phyloP scores from a whole-genome alignment of 2,329 filamentous ascomycete genomes.

The Fusarium poae region DNA sequence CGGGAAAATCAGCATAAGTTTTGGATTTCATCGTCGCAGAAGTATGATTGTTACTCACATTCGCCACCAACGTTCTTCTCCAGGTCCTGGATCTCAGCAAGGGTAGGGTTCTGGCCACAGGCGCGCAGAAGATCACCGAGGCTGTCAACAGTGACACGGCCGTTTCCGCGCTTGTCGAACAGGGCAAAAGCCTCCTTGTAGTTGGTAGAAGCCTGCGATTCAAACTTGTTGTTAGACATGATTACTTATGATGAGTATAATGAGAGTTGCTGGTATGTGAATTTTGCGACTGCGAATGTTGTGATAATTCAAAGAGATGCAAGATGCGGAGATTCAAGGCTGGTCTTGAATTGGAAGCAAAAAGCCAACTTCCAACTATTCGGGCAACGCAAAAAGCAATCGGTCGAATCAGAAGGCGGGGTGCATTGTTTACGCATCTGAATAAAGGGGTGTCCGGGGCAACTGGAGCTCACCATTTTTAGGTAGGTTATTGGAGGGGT shows the following conservation, averaged over 20 bases:
- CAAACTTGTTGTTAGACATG: slow-evolving; percentile 67
- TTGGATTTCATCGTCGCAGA: neutral
- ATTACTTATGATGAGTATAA: slow-evolving; percentile 34
- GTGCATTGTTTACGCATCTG: slow-evolving; percentile 52
- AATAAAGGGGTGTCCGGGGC: slow-evolving; percentile 51
- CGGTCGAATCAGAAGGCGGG: slow-evolving; percentile 55
- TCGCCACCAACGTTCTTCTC: slow-evolving; percentile 91
- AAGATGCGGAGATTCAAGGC: slow-evolving; percentile 26
- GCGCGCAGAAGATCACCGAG: slow-evolving; percentile 95
- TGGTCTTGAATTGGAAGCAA: slow-evolving; percentile 35
- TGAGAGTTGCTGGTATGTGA: slow-evolving; percentile 14
- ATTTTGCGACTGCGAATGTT: slow-evolving; percentile 22
- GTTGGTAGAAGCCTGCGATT: slow-evolving; percentile 84
- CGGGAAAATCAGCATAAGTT: slow-evolving; percentile 9
- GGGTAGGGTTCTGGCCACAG: slow-evolving; percentile 97
- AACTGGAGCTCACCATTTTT: slow-evolving; percentile 56
- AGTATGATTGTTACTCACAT: slow-evolving; percentile 73
- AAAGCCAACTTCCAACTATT: slow-evolving; percentile 42
- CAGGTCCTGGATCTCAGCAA: slow-evolving; percentile 91
- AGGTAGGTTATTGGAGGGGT: slow-evolving; percentile 38
- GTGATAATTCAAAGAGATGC: slow-evolving; percentile 23
- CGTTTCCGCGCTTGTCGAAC: slow-evolving; percentile 99
- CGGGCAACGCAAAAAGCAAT: slow-evolving; percentile 16
- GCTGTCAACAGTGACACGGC: slow-evolving; percentile 86
- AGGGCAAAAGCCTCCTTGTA: slow-evolving; percentile 99